Conservation (phyloP, 495 filamentous ascomycete species). For the Amniculicola lignicola region DNA sequence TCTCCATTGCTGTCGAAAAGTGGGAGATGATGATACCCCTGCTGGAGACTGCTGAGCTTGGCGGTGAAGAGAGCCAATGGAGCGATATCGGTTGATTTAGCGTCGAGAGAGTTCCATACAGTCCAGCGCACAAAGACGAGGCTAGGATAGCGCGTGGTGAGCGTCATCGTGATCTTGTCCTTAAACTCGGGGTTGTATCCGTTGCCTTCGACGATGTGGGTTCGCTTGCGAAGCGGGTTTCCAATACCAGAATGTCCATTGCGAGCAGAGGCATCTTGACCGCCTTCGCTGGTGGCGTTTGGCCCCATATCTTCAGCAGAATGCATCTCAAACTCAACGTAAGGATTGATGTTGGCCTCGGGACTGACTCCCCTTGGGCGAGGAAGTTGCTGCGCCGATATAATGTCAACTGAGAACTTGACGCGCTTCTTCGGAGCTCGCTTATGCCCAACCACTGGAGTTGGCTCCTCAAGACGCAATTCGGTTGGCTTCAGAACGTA, state of each 20-base stretch:
- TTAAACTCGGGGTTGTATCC: slow-evolving; percentile 89
- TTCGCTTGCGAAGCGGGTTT: slow-evolving; percentile 72
- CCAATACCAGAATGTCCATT: slow-evolving; percentile 67
- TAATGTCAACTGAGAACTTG: slow-evolving; percentile 77
- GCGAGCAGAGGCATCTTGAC: slow-evolving; percentile 63
- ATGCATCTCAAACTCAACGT: slow-evolving; percentile 91
- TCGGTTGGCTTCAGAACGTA: slow-evolving; percentile 92
- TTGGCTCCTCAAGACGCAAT: slow-evolving; percentile 54
- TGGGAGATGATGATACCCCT: slow-evolving; percentile 96
- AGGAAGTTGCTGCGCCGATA: slow-evolving; percentile 93
- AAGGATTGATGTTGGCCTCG: slow-evolving; percentile 80
- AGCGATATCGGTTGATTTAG: slow-evolving; percentile 57
- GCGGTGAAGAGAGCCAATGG: slow-evolving; percentile 84
- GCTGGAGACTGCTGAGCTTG: slow-evolving; percentile 81
- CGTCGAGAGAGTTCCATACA: slow-evolving; percentile 78
- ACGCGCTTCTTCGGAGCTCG: slow-evolving; percentile 70
- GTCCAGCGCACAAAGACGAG: slow-evolving; percentile 91
- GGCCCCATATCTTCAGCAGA: slow-evolving; percentile 85
- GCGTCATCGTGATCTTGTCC: slow-evolving; percentile 66
- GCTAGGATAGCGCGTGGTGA: slow-evolving; percentile 88
- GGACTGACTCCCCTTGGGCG: slow-evolving; percentile 66
- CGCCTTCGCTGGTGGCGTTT: slow-evolving; percentile 61
- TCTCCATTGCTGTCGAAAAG: slow-evolving; percentile 85
- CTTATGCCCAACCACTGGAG: slow-evolving; percentile 46
- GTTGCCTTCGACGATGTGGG: slow-evolving; percentile 74